Conservation (phyloP, 2,329 filamentous ascomycete species). For the Stachybotrys elegans region DNA sequence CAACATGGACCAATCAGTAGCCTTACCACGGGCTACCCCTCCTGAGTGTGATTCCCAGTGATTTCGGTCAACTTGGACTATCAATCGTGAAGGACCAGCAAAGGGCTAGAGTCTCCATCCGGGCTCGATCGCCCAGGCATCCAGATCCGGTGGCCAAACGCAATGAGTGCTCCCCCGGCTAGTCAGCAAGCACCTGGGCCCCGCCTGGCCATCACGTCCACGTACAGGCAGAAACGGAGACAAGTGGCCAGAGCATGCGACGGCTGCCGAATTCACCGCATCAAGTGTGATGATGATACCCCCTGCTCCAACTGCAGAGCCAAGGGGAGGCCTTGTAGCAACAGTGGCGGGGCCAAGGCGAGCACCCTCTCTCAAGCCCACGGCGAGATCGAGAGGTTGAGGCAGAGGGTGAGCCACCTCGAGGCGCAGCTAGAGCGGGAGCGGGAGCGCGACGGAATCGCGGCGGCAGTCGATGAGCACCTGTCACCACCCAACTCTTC, state of each 20-base stretch:
- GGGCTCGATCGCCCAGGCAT: too few relatives aligned
- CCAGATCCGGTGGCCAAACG: too few relatives aligned
- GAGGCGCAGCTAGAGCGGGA: conserved; percentile 17
- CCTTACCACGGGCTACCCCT: too few relatives aligned
- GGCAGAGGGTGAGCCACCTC: conserved; percentile 22
- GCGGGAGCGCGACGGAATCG: background rate
- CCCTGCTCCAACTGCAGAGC: conserved; percentile 12
- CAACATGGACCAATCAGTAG: too few relatives aligned
- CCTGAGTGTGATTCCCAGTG: too few relatives aligned
- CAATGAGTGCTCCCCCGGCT: too few relatives aligned
- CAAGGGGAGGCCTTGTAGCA: conserved; percentile 9
- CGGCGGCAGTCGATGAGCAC: conserved; percentile 16
- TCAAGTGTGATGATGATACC: conserved; percentile 15
- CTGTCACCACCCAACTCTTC: background rate
- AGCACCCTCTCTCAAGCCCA: conserved; percentile 10
- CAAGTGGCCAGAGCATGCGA: conserved; percentile 17
- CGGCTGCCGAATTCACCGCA: conserved; percentile 13
- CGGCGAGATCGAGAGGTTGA: conserved; percentile 30
- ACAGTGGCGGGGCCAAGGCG: conserved; percentile 9
- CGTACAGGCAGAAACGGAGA: too few relatives aligned
- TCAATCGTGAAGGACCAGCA: too few relatives aligned
- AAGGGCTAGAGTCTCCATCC: too few relatives aligned
- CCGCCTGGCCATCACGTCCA: too few relatives aligned
- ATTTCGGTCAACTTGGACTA: too few relatives aligned
- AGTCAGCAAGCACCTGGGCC: too few relatives aligned